These are phyloP conservation scores for Pichia sorboxylosa DNA, from an alignment of 1,139 yeast genomes.

Conservation along the genomic window DNA sequence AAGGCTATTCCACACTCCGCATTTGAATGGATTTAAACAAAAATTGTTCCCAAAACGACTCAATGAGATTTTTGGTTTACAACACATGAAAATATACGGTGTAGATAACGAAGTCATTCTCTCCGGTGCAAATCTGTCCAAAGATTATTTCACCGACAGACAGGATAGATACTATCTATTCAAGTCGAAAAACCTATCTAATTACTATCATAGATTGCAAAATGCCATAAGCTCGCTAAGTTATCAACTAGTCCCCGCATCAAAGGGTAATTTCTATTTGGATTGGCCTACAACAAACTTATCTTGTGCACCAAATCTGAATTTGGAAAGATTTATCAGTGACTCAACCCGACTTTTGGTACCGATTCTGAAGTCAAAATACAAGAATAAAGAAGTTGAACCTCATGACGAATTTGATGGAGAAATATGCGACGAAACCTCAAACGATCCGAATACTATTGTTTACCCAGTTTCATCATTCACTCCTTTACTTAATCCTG, in stretches of 20 bases:
- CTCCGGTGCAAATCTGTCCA: slow-evolving; percentile 84
- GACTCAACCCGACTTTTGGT: slow-evolving; percentile 48
- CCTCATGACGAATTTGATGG: slow-evolving; percentile 19
- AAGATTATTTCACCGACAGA: slow-evolving; percentile 89
- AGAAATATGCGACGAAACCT: slow-evolving; percentile 33
- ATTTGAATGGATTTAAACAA: slow-evolving; percentile 56
- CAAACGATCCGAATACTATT: slow-evolving; percentile 38
- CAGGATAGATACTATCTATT: slow-evolving; percentile 87
- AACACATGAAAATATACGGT: slow-evolving; percentile 95
- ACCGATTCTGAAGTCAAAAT: slow-evolving; percentile 37
- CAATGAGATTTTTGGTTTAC: slow-evolving; percentile 88
- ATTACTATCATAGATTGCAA: slow-evolving; percentile 65
- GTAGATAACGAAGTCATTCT: slow-evolving; percentile 82
- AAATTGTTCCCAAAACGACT: slow-evolving; percentile 65
- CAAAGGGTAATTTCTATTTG: slow-evolving; percentile 42
- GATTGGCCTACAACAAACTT: slow-evolving; percentile 68
- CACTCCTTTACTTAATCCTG: slow-evolving; percentile 60
- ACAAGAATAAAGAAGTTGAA: slow-evolving; percentile 4
- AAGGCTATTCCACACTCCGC: slow-evolving; percentile 85
- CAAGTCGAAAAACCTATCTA: slow-evolving; percentile 42
- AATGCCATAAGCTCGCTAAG: slow-evolving; percentile 56
- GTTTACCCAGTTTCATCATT: slow-evolving; percentile 91
- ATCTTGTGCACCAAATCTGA: slow-evolving; percentile 62
- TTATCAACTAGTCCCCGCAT: slow-evolving; percentile 45
- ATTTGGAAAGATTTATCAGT: slow-evolving; percentile 43